Evolutionary conservation across 768 basidiomycete species (phyloP).

Genomic region (Phanerochaete carnosa): DNA sequence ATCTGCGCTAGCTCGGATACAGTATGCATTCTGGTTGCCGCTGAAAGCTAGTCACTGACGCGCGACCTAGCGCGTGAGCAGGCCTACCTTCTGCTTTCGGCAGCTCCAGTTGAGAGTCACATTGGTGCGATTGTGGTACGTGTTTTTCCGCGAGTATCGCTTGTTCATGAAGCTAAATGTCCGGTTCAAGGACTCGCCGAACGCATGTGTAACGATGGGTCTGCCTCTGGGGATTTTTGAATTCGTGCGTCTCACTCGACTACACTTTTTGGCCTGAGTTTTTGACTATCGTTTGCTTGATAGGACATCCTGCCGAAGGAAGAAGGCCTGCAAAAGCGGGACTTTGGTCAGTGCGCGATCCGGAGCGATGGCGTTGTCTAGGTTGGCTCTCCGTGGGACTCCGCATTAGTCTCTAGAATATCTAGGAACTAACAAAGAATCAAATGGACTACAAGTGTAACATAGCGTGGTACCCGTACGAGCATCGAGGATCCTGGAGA

Average conservation of each 20-base stretch:
- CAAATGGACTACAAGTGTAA: background rate
- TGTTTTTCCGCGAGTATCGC: conserved; percentile 2
- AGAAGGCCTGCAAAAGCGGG: conserved; percentile 54
- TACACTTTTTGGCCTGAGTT: background rate
- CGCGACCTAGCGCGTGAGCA: conserved; percentile 64
- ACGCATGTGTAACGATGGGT: conserved; percentile 72
- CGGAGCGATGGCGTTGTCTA: conserved; percentile 58
- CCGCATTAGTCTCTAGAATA: background rate
- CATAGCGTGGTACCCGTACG: background rate
- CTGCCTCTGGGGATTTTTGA: conserved; percentile 80
- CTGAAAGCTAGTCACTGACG: background rate
- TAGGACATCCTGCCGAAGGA: conserved; percentile 68
- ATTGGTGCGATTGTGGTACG: conserved; percentile 67
- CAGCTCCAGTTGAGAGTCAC: conserved; percentile 68
- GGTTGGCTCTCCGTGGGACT: background rate
- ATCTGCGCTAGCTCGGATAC: conserved; percentile 53
- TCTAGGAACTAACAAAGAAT: background rate
- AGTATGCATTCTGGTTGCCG: conserved; percentile 42
- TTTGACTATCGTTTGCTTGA: background rate
- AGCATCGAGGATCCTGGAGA: background rate
- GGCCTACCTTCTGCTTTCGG: conserved; percentile 66
- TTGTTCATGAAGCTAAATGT: background rate
- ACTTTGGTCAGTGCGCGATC: conserved; percentile 66
- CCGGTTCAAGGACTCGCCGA: conserved; percentile 59
- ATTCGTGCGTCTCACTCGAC: conserved; percentile 38